A percentile compares a stretch with the other conserved stretches of the same genome.
These are phyloP conservation scores for Ogataea haglerorum DNA, from an alignment of 805 yeast species.

Conservation along the genomic window DNA sequence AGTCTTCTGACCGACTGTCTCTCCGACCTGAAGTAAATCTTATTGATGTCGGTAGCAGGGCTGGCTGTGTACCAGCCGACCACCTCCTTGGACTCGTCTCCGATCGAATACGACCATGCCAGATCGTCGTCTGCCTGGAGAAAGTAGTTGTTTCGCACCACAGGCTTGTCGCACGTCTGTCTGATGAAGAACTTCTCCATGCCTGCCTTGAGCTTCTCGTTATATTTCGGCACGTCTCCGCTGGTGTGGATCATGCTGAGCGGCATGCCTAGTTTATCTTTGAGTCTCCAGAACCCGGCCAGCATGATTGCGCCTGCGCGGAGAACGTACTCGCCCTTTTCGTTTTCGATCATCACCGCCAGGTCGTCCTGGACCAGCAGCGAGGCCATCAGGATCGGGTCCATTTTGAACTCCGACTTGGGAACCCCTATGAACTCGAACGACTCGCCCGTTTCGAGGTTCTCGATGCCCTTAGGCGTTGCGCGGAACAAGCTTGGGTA, in stretches of 20 bases:
- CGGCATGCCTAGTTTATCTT: constrained; percentile 56
- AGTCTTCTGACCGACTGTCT: constrained; percentile 61
- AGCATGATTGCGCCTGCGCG: constrained; percentile 61
- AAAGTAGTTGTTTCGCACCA: constrained; percentile 65
- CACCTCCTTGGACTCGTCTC: constrained; percentile 46
- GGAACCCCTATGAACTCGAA: constrained; percentile 34
- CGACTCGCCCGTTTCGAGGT: constrained; percentile 51
- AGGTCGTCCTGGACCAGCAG: constrained; percentile 62
- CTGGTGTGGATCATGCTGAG: constrained; percentile 56
- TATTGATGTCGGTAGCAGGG: constrained; percentile 43
- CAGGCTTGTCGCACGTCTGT: constrained; percentile 55
- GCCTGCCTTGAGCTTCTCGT: constrained; percentile 53
- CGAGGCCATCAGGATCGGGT: constrained; percentile 59
- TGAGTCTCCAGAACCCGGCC: constrained; percentile 69
- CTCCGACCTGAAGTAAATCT: constrained; percentile 58
- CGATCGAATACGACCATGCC: constrained; percentile 65
- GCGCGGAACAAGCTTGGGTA: constrained; percentile 52
- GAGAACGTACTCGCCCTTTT: constrained; percentile 53
- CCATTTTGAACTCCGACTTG: constrained; percentile 37
- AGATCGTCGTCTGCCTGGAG: constrained; percentile 59
- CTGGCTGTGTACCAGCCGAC: constrained; percentile 67
- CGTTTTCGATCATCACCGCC: constrained; percentile 61
- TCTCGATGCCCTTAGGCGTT: constrained; percentile 47
- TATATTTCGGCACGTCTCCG: constrained; percentile 67
- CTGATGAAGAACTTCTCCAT: constrained; percentile 66